Evolutionary conservation across 2,329 filamentous ascomycete species (phyloP).

Genomic region (Colletotrichum salicis): DNA sequence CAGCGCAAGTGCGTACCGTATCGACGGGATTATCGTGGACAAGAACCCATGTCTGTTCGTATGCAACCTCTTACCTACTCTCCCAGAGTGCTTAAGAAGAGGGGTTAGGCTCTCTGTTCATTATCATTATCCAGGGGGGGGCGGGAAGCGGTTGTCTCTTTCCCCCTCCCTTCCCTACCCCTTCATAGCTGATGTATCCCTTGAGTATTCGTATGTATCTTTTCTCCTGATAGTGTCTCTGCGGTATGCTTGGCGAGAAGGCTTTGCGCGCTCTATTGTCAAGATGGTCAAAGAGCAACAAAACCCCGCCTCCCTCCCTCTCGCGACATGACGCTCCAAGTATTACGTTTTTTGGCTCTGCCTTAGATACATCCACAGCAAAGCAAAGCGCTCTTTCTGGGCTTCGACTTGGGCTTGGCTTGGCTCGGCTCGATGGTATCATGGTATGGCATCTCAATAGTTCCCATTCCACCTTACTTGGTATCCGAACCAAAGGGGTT

Average conservation of each 20-base stretch:
- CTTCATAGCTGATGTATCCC: not conserved
- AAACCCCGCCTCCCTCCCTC: not conserved
- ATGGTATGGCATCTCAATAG: not conserved
- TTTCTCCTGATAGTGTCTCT: not conserved
- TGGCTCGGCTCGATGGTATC: not conserved
- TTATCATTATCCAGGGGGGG: not conserved
- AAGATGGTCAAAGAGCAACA: not conserved
- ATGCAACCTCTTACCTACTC: not conserved
- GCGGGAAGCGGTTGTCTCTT: not conserved
- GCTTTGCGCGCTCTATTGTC: not conserved
- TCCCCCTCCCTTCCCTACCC: not conserved
- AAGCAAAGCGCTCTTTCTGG: not conserved
- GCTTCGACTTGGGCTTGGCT: not conserved
- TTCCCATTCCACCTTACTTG: not conserved
- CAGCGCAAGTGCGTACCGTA: not conserved
- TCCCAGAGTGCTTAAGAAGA: not conserved
- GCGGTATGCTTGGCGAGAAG: not conserved
- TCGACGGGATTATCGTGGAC: not conserved
- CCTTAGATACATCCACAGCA: not conserved
- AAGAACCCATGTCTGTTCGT: not conserved
- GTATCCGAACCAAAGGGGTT: not conserved
- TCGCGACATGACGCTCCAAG: not conserved
- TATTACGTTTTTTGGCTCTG: not conserved
- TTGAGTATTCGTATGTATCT: not conserved
- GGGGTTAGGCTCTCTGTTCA: not conserved